phyloP scores from a whole-genome alignment of 2,329 filamentous ascomycete species.

The Cylindrodendrum hubeiense region DNA sequence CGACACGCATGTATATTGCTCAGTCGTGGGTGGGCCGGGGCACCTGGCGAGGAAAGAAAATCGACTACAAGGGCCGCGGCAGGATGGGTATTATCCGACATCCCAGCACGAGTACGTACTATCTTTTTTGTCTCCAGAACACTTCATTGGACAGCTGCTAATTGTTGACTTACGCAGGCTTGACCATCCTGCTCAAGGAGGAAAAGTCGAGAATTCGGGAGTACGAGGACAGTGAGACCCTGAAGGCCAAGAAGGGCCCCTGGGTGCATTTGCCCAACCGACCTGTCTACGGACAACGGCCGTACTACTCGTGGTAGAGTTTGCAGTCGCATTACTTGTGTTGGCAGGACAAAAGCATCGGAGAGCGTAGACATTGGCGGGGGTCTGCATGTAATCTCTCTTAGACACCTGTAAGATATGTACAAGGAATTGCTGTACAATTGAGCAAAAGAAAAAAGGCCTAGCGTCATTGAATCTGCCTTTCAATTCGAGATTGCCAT shows the following conservation, averaged over 20 bases:
- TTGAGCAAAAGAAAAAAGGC: slow-evolving; percentile 29
- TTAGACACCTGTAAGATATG: slow-evolving; percentile 51
- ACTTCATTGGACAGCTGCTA: slow-evolving; percentile 19
- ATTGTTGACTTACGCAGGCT: slow-evolving; percentile 60
- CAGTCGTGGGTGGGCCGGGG: slow-evolving; percentile 94
- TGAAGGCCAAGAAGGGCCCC: slow-evolving; percentile 79
- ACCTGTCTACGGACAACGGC: slow-evolving; percentile 84
- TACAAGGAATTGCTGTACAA: slow-evolving; percentile 49
- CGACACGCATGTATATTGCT: slow-evolving; percentile 88
- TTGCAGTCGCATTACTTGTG: slow-evolving; percentile 3
- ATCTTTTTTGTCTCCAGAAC: neutral
- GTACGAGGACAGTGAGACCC: slow-evolving; percentile 81
- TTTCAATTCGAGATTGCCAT: neutral
- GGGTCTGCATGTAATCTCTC: slow-evolving; percentile 35
- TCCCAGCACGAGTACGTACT: slow-evolving; percentile 79
- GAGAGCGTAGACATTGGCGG: slow-evolving; percentile 11
- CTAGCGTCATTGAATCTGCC: slow-evolving; percentile 11
- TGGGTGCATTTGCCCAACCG: slow-evolving; percentile 93
- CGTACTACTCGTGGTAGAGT: slow-evolving; percentile 89
- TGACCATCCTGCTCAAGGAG: slow-evolving; percentile 90
- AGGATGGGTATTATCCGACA: slow-evolving; percentile 75
- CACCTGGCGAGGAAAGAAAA: slow-evolving; percentile 65
- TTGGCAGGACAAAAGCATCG: slow-evolving; percentile 15
- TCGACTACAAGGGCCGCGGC: slow-evolving; percentile 83
- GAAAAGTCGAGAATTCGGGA: slow-evolving; percentile 89